Base-by-base conservation (phyloP, 2,329 filamentous ascomycete genomes). In the Drechslerella dactyloides region DNA sequence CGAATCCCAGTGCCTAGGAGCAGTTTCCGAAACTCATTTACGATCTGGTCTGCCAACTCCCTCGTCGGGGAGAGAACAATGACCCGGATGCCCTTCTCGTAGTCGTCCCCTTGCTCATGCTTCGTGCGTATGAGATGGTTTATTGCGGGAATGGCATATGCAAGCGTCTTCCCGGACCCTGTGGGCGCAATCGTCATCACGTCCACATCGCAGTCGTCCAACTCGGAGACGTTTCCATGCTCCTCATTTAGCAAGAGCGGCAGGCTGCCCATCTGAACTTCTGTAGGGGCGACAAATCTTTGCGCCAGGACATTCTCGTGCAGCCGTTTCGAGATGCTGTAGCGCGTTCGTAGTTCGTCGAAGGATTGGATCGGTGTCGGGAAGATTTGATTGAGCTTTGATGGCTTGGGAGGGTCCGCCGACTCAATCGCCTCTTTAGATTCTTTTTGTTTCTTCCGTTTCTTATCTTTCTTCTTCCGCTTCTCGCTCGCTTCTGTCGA, bases 111-210 rank as follows among this genome's bases (percentile, higher is more conserved):
- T 75, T 83, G 80, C 42, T 83, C 80, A 0, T 84, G 82, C 46
- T 84, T 81, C 59, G 85, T 81, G 72, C 84, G 83, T 75, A 90
- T 82, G 46, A 74, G 57, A 44, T 64, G 51, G 77, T 96, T 89
- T 76, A 99, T 87, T 1, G 92, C 84, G 0, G 93, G 93, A 46
- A 99, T 90, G 76, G 97, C 80, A 77, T 97, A 99, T 17, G 92
- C 91, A 74, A 99, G 82, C 0, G 94, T 99, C 83, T 99, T 99
- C 50, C 94, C 94, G 79, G 93, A 97, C 23, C 94, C 94, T 0
- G 94, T 99, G 0, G 94, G 94, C 1, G 94, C 94, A 48, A 97
- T 87, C 0, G 91, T 90, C 74, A 99, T 80, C 42, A 99, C 86
- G 81, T 99, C 89, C 2, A 93, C 82, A 11, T 79, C 79, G 23